Conservation (phyloP, 1,139 yeast genomes). For the Protomyces inouyei region DNA sequence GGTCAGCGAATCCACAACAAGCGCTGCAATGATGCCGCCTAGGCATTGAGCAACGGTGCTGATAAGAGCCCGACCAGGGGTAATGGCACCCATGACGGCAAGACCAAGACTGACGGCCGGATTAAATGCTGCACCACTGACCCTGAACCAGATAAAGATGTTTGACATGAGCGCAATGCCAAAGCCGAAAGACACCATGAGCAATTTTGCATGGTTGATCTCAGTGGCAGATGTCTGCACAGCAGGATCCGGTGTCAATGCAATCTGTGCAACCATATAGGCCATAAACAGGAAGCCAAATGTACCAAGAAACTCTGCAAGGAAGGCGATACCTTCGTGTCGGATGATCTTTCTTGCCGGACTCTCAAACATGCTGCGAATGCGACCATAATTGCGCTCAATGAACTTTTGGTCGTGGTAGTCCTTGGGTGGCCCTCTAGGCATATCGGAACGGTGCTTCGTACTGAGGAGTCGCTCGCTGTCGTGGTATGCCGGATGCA, state of each 20-base stretch:
- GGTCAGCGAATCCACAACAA: slow-evolving; percentile 45
- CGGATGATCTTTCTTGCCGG: slow-evolving; percentile 10
- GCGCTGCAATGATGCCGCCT: slow-evolving; percentile 91
- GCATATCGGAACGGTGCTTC: not conserved
- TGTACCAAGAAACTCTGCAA: slow-evolving; percentile 79
- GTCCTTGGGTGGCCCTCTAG: not conserved
- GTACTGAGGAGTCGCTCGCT: not conserved
- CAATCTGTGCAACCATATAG: slow-evolving; percentile 56
- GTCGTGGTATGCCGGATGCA: not conserved
- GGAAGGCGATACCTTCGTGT: slow-evolving; percentile 44
- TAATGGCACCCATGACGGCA: slow-evolving; percentile 64
- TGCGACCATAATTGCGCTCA: slow-evolving; percentile 22
- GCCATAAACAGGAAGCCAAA: slow-evolving; percentile 80
- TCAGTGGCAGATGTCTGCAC: not conserved
- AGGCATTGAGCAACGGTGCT: slow-evolving; percentile 65
- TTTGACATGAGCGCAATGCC: slow-evolving; percentile 80
- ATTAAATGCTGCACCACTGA: slow-evolving; percentile 65
- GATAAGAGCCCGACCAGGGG: slow-evolving; percentile 64
- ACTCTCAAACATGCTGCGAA: slow-evolving; percentile 18
- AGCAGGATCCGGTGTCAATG: slow-evolving; percentile 5
- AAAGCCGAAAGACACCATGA: slow-evolving; percentile 75
- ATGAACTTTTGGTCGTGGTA: slow-evolving; percentile 23
- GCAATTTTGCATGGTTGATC: slow-evolving; percentile 44
- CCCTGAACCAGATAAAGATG: slow-evolving; percentile 68
- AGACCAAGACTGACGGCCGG: slow-evolving; percentile 42